These are phyloP conservation scores for Aechmea fasciata DNA, from an alignment of 176 grass and related monocot species.

Conservation along the genomic window DNA sequence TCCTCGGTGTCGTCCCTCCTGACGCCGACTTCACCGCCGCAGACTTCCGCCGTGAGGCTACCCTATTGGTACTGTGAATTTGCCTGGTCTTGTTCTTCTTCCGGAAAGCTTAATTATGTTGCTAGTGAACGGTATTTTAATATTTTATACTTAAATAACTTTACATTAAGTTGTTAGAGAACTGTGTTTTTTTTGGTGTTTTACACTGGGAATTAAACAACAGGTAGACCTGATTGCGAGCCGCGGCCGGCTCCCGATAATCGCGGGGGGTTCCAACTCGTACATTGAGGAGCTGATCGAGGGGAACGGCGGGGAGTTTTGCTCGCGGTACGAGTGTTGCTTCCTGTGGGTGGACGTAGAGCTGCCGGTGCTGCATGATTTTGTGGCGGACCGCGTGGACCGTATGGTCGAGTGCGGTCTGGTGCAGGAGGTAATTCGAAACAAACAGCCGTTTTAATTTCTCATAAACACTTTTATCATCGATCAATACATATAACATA, in stretches of 20 bases:
- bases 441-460: no score
- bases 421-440: constrained; percentile 15
- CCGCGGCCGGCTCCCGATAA: constrained; percentile 13
- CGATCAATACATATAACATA: no score
- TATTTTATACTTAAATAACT: no score
- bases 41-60: constrained; percentile 19
- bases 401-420: constrained; percentile 27
- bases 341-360: constrained; percentile 30
- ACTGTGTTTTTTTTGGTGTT: no score
- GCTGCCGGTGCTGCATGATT: constrained; percentile 10
- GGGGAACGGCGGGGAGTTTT: constrained; percentile 7
- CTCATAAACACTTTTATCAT: no score
- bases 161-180: no score
- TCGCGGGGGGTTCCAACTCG: constrained; percentile 33
- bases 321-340: constrained; percentile 11
- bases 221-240: background rate
- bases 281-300: constrained; percentile 27
- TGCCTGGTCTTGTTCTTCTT: no score
- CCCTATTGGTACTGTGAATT: background rate
- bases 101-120: no score
- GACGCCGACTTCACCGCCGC: constrained; percentile 7
- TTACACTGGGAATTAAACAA: no score
- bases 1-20: constrained; percentile 15
- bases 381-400: constrained; percentile 19
- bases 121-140: no score